Base-by-base conservation (phyloP, 2,329 filamentous ascomycete species). In the Diplodia corticola region DNA sequence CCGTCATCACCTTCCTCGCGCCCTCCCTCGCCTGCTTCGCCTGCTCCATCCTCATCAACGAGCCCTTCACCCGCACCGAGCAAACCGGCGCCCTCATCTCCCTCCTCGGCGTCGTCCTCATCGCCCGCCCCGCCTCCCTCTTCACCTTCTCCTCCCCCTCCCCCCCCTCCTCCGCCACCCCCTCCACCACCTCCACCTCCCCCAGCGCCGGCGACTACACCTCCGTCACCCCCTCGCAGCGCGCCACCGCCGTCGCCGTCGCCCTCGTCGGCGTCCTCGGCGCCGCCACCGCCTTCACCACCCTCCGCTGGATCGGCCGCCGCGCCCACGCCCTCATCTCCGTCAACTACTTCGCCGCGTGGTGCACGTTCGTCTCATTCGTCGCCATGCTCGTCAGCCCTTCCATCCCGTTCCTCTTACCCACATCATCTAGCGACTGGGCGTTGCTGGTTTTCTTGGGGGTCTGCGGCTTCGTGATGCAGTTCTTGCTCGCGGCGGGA, bases 1-100 rank as follows among this genome's bases (percentile, higher is more conserved):
- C 91, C 0, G 93, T 97, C 37, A 89, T 97, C 63, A 95, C 92
- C 9, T 97, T 97, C 74, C 83, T 97, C 5, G 87, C 90, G 0
- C 93, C 93, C 0, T 89, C 89, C 15, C 83, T 96, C 5, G 86
- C 91, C 22, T 92, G 91, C 66, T 92, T 93, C 80, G 85, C 90
- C 20, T 96, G 92, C 75, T 92, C 90, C 40, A 81, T 93, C 65
- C 79, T 93, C 44, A 84, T 89, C 66, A 86, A 88, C 61, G 92
- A 97, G 71, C 89, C 90, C 0, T 97, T 94, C 74, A 92, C 91
- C 1, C 83, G 87, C 26, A 85, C 86, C 48, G 92, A 96, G 75
- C 90, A 92, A 75, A 81, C 94, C 2, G 92, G 90, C 0, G 91
- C 88, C 0, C 75, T 92, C 2, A 76, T 96, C 24, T 93, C 92